Conservation (phyloP, 1,284 basidiomycete genomes). For the Heterobasidion irregulare region DNA sequence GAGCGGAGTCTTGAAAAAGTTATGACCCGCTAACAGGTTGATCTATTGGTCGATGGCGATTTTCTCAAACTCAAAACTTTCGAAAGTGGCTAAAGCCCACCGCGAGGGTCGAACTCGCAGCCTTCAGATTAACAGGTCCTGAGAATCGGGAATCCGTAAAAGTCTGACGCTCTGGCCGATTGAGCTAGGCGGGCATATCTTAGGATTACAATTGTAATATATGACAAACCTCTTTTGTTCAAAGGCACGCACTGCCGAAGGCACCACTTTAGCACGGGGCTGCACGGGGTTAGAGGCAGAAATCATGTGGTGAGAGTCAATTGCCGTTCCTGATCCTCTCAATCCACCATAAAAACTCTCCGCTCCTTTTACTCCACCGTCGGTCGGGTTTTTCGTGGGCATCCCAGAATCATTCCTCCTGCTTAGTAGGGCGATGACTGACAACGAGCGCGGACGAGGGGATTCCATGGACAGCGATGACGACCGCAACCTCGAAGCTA, state of each 20-base stretch:
- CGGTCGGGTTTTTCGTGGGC: not conserved
- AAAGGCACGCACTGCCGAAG: not conserved
- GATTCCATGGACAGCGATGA: slow-evolving; percentile 32
- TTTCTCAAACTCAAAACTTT: not conserved
- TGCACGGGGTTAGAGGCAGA: not conserved
- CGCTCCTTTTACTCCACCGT: not conserved
- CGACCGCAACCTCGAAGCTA: slow-evolving; percentile 54
- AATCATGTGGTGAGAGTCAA: not conserved
- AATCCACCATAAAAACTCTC: not conserved
- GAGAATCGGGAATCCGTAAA: slow-evolving; percentile 13
- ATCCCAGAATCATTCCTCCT: not conserved
- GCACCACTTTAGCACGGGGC: not conserved
- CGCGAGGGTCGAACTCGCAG: slow-evolving; percentile 89
- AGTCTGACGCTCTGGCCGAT: slow-evolving; percentile 86
- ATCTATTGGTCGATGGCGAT: not conserved
- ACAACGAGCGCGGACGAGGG: not conserved
- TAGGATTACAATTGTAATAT: not conserved
- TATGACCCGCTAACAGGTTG: not conserved
- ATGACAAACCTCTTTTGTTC: not conserved
- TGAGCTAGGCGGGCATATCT: slow-evolving; percentile 67
- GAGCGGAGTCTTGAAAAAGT: not conserved
- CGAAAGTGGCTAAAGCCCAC: slow-evolving; percentile 48
- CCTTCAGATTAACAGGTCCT: slow-evolving; percentile 54
- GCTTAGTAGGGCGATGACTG: slow-evolving; percentile 1
- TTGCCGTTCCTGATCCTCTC: not conserved